Conservation (phyloP, 2,329 filamentous ascomycete genomes). For the Arthroderma uncinatum region DNA sequence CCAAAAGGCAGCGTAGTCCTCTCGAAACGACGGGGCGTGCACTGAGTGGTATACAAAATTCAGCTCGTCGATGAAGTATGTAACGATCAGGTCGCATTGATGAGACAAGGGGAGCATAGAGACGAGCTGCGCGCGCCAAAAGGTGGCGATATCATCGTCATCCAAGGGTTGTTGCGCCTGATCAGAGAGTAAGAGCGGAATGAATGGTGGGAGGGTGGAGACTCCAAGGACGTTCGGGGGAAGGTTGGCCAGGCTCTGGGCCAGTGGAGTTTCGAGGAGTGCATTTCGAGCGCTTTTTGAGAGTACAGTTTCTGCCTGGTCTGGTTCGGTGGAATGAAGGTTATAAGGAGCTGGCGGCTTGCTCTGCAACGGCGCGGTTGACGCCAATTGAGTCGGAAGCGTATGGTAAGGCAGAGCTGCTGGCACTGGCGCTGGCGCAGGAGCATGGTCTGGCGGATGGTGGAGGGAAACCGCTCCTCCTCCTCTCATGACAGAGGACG, state of each 20-base stretch:
- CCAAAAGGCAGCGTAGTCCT: conserved; percentile 23
- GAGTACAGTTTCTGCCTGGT: neutral
- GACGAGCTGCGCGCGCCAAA: conserved; percentile 18
- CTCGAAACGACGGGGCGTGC: conserved; percentile 18
- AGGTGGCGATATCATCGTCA: conserved; percentile 12
- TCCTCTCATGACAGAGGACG: conserved; percentile 15
- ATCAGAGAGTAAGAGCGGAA: neutral
- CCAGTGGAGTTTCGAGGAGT: neutral
- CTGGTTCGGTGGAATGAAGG: neutral
- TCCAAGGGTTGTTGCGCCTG: neutral
- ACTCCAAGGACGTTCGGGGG: neutral
- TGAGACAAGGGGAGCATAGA: conserved; percentile 15
- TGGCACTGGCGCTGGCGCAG: neutral
- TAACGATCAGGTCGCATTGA: conserved; percentile 21
- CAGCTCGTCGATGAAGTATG: conserved; percentile 24
- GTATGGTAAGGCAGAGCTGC: neutral
- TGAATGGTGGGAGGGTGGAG: neutral
- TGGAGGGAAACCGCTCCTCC: neutral
- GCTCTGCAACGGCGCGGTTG: neutral
- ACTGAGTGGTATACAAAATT: conserved; percentile 24
- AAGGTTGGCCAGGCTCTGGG: neutral
- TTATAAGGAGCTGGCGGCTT: neutral
- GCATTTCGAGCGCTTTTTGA: neutral
- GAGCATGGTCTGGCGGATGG: neutral
- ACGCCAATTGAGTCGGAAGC: neutral